Evolutionary conservation across 148 eudicot genomes (phyloP).

Genomic region (Rhododendron kiyosumense): DNA sequence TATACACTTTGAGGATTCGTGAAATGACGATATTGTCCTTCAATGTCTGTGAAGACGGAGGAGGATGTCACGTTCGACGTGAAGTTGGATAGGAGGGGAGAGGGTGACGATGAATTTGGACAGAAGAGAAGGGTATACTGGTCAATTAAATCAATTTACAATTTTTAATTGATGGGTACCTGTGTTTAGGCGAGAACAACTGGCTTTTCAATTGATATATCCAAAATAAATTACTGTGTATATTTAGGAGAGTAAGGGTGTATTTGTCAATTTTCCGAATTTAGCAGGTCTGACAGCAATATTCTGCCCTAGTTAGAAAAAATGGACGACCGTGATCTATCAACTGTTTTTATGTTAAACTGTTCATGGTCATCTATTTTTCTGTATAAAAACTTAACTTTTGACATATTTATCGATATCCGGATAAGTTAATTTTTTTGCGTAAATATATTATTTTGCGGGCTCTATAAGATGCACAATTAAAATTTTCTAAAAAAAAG

Average conservation of each 20-base stretch:
- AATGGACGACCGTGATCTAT: too few relatives aligned
- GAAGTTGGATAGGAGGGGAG: neutral
- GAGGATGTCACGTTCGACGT: neutral
- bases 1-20: neutral
- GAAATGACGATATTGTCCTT: slow-evolving; percentile 25
- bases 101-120: neutral
- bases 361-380: too few relatives aligned
- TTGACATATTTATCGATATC: too few relatives aligned
- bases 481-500: too few relatives aligned
- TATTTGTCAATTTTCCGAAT: neutral
- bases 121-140: neutral
- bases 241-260: too few relatives aligned
- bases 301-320: too few relatives aligned
- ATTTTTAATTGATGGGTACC: neutral
- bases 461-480: too few relatives aligned
- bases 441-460: too few relatives aligned
- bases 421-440: too few relatives aligned
- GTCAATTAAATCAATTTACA: neutral
- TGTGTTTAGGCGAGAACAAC: neutral
- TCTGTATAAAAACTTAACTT: too few relatives aligned
- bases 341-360: too few relatives aligned
- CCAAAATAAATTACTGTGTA: too few relatives aligned
- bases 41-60: neutral
- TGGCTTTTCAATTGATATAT: neutral
- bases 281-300: neutral